phyloP scores from a whole-genome alignment of 2,329 filamentous ascomycete species.

The Arthrinium phaeospermum region DNA sequence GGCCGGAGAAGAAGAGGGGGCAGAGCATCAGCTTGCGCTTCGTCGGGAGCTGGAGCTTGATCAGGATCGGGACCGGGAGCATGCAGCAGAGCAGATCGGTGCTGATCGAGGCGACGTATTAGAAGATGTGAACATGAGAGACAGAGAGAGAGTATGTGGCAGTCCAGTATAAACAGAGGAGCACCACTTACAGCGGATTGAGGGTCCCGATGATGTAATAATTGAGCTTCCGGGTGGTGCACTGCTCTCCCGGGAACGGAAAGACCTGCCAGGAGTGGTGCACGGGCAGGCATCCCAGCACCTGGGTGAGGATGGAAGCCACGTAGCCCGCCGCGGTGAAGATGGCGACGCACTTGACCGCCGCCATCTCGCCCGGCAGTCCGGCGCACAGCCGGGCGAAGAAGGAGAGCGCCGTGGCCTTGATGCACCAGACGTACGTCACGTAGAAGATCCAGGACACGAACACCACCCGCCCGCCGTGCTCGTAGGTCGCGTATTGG shows the following conservation, averaged over 20 bases:
- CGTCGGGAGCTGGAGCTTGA: slow-evolving; percentile 18
- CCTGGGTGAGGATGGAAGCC: slow-evolving; percentile 9
- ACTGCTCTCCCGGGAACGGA: slow-evolving; percentile 23
- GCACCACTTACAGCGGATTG: slow-evolving; percentile 15
- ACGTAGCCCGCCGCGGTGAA: slow-evolving; percentile 14
- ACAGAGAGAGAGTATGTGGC: neutral
- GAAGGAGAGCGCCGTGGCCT: slow-evolving; percentile 19
- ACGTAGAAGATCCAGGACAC: slow-evolving; percentile 22
- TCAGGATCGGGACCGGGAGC: slow-evolving; percentile 21
- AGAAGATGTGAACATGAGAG: neutral
- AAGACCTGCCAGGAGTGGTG: slow-evolving; percentile 22
- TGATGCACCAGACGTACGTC: slow-evolving; percentile 21
- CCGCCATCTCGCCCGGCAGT: slow-evolving; percentile 4
- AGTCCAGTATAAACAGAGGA: neutral
- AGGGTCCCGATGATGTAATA: slow-evolving; percentile 21
- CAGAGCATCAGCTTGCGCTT: slow-evolving; percentile 19
- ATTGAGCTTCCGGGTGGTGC: slow-evolving; percentile 21
- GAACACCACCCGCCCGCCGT: slow-evolving; percentile 18
- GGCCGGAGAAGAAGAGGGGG: slow-evolving; percentile 19
- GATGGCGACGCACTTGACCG: slow-evolving; percentile 11
- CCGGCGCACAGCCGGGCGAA: slow-evolving; percentile 4
- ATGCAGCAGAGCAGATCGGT: slow-evolving; percentile 19
- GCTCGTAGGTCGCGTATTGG: neutral
- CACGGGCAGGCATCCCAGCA: slow-evolving; percentile 21
- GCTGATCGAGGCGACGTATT: neutral